Evolutionary conservation across 2,329 filamentous ascomycete species (phyloP).

Genomic region (Conoideocrella luteorostrata): DNA sequence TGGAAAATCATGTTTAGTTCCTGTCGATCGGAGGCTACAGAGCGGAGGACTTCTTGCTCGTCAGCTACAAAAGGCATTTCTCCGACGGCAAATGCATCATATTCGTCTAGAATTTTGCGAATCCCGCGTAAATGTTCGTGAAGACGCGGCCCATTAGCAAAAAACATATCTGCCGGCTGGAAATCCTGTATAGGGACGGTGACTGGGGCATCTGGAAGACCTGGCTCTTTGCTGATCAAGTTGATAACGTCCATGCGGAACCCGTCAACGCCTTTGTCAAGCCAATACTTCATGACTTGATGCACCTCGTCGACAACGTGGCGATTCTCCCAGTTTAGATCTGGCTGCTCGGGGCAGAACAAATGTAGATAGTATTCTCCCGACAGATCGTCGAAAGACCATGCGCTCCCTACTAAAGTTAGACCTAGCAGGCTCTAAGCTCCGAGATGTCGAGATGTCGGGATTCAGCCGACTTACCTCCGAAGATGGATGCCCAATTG

Average conservation of each 20-base stretch:
- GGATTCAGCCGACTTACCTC: conserved; percentile 17
- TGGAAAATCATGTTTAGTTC: conserved; percentile 21
- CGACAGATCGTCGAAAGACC: conserved; percentile 30
- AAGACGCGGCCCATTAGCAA: conserved; percentile 49
- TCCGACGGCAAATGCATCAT: conserved; percentile 47
- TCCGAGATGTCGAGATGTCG: too few relatives aligned
- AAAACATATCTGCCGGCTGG: conserved; percentile 35
- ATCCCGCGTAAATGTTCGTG: conserved; percentile 27
- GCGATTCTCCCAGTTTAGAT: conserved; percentile 61
- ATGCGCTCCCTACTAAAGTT: conserved; percentile 14
- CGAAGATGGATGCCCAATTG: conserved; percentile 36
- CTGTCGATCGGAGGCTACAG: conserved; percentile 38
- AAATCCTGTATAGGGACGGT: conserved; percentile 23
- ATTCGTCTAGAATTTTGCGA: conserved; percentile 34
- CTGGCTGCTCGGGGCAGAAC: conserved; percentile 57
- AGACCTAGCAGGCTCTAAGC: not conserved
- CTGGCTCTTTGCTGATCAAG: conserved; percentile 45
- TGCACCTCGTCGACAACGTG: conserved; percentile 53
- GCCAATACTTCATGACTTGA: conserved; percentile 58
- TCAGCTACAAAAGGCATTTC: conserved; percentile 26
- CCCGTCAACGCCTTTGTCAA: conserved; percentile 52
- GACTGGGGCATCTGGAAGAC: conserved; percentile 39
- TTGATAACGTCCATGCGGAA: conserved; percentile 55
- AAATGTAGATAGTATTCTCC: conserved; percentile 48
- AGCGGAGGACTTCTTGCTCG: conserved; percentile 36